phyloP scores from a whole-genome alignment of 495 filamentous ascomycete species.

The Immersiella caudata region DNA sequence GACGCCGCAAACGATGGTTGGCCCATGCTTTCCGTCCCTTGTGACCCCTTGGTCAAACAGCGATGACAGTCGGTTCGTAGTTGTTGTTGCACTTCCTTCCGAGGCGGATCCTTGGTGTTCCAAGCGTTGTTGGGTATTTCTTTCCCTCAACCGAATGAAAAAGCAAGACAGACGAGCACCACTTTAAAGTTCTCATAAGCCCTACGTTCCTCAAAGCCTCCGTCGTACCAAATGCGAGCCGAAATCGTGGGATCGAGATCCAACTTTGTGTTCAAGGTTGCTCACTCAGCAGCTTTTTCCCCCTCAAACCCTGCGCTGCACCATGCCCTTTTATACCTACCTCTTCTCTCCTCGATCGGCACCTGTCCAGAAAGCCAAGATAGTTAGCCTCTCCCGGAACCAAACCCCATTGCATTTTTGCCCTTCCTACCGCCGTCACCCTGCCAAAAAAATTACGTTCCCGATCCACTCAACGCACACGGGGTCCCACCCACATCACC shows the following conservation, averaged over 20 bases:
- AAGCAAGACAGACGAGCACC: not conserved
- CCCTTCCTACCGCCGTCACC: not conserved
- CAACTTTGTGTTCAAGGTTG: not conserved
- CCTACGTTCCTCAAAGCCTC: not conserved
- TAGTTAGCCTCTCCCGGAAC: not conserved
- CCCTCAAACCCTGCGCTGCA: not conserved
- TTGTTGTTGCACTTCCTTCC: too few relatives aligned
- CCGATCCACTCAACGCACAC: not conserved
- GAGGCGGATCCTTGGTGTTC: too few relatives aligned
- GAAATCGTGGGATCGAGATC: not conserved
- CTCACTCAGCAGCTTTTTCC: not conserved
- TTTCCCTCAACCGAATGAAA: not conserved
- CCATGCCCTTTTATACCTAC: not conserved
- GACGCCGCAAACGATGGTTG: conserved; percentile 70
- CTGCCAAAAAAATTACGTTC: not conserved
- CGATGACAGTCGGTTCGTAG: not conserved
- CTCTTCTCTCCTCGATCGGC: not conserved
- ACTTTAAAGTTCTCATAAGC: not conserved
- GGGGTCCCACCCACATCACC: not conserved
- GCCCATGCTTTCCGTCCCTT: conserved; percentile 54
- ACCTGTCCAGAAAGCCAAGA: not conserved
- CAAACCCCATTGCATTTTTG: not conserved
- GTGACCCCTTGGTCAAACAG: not conserved
- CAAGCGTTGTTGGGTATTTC: too few relatives aligned
- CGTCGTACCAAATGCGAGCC: not conserved